Conservation (phyloP, 257 asterid genomes). For the Hygrophila difformis region DNA sequence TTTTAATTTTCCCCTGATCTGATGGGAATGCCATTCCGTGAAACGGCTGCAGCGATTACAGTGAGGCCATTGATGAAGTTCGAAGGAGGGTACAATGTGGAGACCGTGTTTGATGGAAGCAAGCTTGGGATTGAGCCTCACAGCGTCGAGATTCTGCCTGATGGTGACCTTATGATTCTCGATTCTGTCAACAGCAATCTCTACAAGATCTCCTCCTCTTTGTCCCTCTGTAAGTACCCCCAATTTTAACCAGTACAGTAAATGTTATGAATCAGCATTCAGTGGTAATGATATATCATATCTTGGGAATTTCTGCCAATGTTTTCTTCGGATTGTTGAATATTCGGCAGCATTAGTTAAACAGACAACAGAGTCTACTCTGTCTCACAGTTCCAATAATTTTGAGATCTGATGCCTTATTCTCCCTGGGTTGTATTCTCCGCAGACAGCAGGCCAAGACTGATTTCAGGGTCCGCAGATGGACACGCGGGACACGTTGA, state of each 20-base stretch:
- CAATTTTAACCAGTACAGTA: no score
- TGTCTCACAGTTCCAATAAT: no score
- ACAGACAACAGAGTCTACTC: no score
- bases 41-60: conserved; percentile 38
- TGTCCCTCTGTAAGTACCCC: conserved; percentile 23
- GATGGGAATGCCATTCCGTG: background rate
- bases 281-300: no score
- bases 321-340: no score
- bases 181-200: conserved; percentile 87
- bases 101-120: conserved; percentile 95
- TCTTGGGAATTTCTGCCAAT: no score
- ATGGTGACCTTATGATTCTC: conserved; percentile 79
- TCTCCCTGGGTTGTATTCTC: no score
- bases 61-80: conserved; percentile 90
- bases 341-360: no score
- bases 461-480: conserved; percentile 81
- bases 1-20: conserved; percentile 6
- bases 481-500: conserved; percentile 81
- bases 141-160: conserved; percentile 58
- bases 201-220: conserved; percentile 70
- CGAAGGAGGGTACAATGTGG: conserved; percentile 87
- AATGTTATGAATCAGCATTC: no score
- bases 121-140: conserved; percentile 92
- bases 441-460: conserved; percentile 83
- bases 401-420: conserved; percentile 10